Percentiles rank a stretch among this genome's conserved stretches.
These are phyloP conservation scores for Neonectria hederae DNA, from an alignment of 2,329 filamentous ascomycete species.

Conservation along the genomic window DNA sequence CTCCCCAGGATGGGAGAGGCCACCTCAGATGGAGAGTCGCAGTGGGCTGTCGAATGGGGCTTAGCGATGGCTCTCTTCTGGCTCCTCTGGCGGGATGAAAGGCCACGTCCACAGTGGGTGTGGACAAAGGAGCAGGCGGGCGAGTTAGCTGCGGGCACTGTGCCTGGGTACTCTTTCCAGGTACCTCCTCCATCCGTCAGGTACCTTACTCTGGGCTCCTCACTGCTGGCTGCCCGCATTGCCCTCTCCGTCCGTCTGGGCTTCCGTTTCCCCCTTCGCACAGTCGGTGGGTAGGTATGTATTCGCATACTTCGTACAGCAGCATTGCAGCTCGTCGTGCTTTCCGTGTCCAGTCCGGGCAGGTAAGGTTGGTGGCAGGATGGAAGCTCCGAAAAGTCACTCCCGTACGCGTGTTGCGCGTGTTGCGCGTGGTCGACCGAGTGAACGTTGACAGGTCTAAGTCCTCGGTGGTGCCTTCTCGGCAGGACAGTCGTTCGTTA, in stretches of 20 bases:
- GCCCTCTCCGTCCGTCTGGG: background rate
- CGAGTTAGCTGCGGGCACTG: slow-evolving; percentile 9
- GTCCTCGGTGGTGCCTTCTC: slow-evolving; percentile 11
- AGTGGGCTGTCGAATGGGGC: slow-evolving; percentile 38
- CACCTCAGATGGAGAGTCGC: slow-evolving; percentile 34
- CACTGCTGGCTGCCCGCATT: background rate
- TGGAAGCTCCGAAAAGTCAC: background rate
- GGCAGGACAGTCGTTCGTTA: slow-evolving; percentile 30
- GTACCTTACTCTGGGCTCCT: background rate
- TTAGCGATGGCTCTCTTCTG: slow-evolving; percentile 30
- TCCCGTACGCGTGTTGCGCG: background rate
- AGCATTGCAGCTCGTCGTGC: slow-evolving; percentile 3
- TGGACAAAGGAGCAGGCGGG: slow-evolving; percentile 9
- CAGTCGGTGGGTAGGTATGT: background rate
- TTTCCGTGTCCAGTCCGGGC: background rate
- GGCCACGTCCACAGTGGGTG: slow-evolving; percentile 20
- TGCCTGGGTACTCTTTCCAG: slow-evolving; percentile 3
- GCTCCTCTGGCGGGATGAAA: slow-evolving; percentile 15
- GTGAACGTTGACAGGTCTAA: slow-evolving; percentile 14
- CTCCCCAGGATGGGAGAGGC: no score
- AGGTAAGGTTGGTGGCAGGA: background rate
- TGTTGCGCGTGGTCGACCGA: slow-evolving; percentile 7
- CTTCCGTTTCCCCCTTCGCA: no score
- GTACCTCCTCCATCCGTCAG: background rate
- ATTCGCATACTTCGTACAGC: slow-evolving; percentile 4